Evolutionary conservation across 495 filamentous ascomycete genomes (phyloP).

Genomic region (Aspergillus sclerotiicarbonarius): DNA sequence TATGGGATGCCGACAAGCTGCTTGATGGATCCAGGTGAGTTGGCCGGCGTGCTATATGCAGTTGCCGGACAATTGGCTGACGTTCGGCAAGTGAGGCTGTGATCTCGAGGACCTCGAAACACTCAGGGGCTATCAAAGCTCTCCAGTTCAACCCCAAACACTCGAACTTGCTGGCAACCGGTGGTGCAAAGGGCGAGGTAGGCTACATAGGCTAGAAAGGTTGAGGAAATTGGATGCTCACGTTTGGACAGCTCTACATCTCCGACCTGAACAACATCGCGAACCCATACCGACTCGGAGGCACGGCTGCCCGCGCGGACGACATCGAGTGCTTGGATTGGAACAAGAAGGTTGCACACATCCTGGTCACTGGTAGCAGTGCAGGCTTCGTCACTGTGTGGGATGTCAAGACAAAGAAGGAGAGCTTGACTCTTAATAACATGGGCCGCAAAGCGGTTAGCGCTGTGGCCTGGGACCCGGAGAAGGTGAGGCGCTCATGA

Average conservation of each 20-base stretch:
- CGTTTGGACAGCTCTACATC: conserved; percentile 64
- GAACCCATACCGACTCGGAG: conserved; percentile 86
- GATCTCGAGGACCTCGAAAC: conserved; percentile 87
- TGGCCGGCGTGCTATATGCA: background rate
- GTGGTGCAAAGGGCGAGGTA: conserved; percentile 83
- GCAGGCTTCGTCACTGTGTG: conserved; percentile 97
- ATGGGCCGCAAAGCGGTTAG: conserved; percentile 88
- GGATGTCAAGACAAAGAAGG: conserved; percentile 97
- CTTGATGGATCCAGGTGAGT: conserved; percentile 58
- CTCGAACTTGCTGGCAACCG: conserved; percentile 87
- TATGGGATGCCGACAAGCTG: conserved; percentile 93
- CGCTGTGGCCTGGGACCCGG: conserved; percentile 95
- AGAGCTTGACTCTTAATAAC: conserved; percentile 93
- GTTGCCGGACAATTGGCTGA: conserved; percentile 20
- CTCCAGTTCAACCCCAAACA: conserved; percentile 97
- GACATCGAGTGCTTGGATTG: conserved; percentile 95
- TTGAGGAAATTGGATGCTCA: conserved; percentile 2
- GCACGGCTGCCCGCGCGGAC: conserved; percentile 80
- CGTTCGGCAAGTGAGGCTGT: conserved; percentile 62
- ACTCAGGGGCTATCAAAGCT: conserved; percentile 88
- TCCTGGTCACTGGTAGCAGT: conserved; percentile 89
- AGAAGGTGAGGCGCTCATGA: conserved; percentile 48
- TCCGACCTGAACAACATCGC: conserved; percentile 87
- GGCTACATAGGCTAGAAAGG: conserved; percentile 27
- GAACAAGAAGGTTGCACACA: conserved; percentile 98